phyloP scores from a whole-genome alignment of 129 eudicot genomes.

The Dittrichia graveolens region DNA sequence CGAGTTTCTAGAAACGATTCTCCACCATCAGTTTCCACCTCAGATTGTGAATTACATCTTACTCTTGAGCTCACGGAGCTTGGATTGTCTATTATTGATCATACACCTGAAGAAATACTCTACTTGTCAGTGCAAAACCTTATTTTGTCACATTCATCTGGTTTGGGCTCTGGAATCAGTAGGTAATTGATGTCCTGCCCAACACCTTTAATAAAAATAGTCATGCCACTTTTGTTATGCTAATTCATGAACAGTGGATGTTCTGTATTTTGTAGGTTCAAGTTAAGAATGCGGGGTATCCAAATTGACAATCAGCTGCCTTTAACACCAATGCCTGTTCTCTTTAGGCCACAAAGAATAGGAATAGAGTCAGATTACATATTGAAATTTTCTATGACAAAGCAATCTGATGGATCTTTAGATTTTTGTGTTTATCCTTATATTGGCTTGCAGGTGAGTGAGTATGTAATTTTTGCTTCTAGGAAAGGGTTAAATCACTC shows the following conservation, averaged over 20 bases:
- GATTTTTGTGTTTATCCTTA: slow-evolving; percentile 92
- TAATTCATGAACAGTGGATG: slow-evolving; percentile 16
- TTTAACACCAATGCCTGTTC: slow-evolving; percentile 93
- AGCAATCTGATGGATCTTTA: slow-evolving; percentile 87
- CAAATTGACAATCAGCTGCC: slow-evolving; percentile 98
- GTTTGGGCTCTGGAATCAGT: slow-evolving; percentile 89
- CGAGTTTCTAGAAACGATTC: slow-evolving; percentile 42
- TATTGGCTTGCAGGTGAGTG: slow-evolving; percentile 83
- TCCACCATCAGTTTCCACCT: slow-evolving; percentile 42
- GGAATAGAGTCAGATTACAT: slow-evolving; percentile 77
- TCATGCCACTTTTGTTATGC: not conserved
- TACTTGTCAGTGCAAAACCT: slow-evolving; percentile 82
- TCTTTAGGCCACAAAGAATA: slow-evolving; percentile 83
- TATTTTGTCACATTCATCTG: slow-evolving; percentile 83
- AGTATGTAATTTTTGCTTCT: slow-evolving; percentile 4
- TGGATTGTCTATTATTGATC: slow-evolving; percentile 89
- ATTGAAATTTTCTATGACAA: slow-evolving; percentile 78
- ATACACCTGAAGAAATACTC: slow-evolving; percentile 97
- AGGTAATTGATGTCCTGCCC: slow-evolving; percentile 56
- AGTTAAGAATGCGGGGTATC: slow-evolving; percentile 87
- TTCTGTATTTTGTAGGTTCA: slow-evolving; percentile 53
- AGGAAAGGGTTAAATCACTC: slow-evolving; percentile 3
- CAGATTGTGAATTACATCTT: slow-evolving; percentile 79
- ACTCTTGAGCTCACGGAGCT: slow-evolving; percentile 84
- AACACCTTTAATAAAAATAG: not conserved